These are phyloP conservation scores for Aspergillus flavus DNA, from an alignment of 2,329 filamentous ascomycete genomes.

Conservation along the genomic window DNA sequence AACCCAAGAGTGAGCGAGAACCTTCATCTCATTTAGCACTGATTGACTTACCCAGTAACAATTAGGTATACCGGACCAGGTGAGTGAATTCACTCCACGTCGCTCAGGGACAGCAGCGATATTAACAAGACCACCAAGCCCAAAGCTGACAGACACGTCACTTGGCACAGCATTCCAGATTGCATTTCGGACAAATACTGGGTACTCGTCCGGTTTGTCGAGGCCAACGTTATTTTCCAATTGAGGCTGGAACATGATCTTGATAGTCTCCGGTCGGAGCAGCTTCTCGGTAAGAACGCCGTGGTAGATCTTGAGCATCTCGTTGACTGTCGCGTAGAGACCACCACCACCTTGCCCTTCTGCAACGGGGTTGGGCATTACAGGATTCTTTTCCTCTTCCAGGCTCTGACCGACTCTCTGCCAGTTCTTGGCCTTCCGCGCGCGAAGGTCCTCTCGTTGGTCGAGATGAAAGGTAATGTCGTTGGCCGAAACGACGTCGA, in stretches of 20 bases:
- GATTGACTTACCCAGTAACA: conserved; percentile 9
- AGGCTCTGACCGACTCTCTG: neutral
- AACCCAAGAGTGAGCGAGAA: neutral
- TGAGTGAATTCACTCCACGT: conserved; percentile 4
- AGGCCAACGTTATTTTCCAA: neutral
- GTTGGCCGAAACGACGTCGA: conserved; percentile 6
- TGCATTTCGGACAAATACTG: neutral
- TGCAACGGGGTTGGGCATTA: conserved; percentile 1
- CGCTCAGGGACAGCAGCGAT: neutral
- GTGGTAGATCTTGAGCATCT: conserved; percentile 9
- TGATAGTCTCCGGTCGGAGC: conserved; percentile 1
- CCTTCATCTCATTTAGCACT: neutral
- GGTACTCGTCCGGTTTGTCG: neutral
- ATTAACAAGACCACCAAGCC: conserved; percentile 8
- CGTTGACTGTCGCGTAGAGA: conserved; percentile 7
- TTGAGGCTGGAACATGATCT: conserved; percentile 6
- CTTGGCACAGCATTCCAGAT: conserved; percentile 6
- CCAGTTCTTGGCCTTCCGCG: conserved; percentile 3
- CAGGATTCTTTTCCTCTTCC: neutral
- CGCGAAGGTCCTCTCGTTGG: conserved; percentile 5
- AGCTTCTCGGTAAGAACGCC: conserved; percentile 2
- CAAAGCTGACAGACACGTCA: neutral
- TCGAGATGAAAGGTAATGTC: conserved; percentile 10
- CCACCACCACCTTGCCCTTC: conserved; percentile 2
- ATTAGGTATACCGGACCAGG: conserved; percentile 9